Conservation (phyloP, 768 basidiomycete genomes). For the Candolleomyces aberdarensis region DNA sequence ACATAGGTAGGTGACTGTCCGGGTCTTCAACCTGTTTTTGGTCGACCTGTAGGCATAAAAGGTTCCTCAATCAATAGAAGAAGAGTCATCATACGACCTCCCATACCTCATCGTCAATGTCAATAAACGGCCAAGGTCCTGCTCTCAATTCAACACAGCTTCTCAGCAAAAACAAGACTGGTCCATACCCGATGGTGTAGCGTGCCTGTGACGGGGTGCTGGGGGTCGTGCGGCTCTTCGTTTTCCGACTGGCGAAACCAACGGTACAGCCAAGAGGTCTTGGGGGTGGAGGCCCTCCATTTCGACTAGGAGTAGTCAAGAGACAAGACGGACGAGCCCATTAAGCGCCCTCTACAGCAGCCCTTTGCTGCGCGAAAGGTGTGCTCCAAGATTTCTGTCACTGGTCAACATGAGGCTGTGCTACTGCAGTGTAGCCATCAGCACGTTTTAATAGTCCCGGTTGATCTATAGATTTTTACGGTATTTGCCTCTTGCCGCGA, state of each 20-base stretch:
- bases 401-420: too few species aligned
- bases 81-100: neutral
- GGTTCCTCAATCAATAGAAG: neutral
- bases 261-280: neutral
- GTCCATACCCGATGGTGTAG: slow-evolving; percentile 7
- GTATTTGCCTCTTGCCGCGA: too few species aligned
- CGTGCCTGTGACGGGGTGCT: slow-evolving; percentile 9
- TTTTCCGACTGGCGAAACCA: neutral
- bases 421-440: too few species aligned
- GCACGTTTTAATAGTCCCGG: too few species aligned
- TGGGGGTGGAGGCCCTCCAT: neutral
- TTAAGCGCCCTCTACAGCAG: neutral
- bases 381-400: too few species aligned
- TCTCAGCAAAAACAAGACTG: neutral
- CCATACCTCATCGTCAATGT: slow-evolving; percentile 29
- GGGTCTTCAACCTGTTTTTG: slow-evolving; percentile 24
- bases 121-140: slow-evolving; percentile 41
- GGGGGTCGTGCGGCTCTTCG: neutral
- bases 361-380: neutral
- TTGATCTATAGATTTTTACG: too few species aligned
- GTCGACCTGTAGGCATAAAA: slow-evolving; percentile 18
- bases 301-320: neutral
- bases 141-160: too few species aligned
- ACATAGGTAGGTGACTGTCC: slow-evolving; percentile 18
- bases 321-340: neutral